A percentile compares a stretch with the other conserved stretches of the same genome.
Conservation (phyloP, 192 early-diverging fungal species). For the Backusella tarrabulga region DNA sequence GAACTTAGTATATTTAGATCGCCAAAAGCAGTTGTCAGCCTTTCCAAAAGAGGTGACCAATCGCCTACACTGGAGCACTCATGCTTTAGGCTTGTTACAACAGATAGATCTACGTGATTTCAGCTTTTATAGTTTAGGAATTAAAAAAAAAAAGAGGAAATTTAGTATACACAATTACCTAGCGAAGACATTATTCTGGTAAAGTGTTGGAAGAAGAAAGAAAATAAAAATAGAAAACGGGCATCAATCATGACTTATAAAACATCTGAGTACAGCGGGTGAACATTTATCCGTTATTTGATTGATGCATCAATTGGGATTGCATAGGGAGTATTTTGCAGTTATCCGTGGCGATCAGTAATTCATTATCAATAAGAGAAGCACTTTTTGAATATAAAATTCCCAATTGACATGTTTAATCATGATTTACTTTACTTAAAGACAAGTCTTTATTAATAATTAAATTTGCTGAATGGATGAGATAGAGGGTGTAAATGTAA, state of each 20-base stretch:
- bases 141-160: no score
- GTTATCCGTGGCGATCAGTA: no score
- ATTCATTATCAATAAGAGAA: no score
- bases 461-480: not conserved
- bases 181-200: not conserved
- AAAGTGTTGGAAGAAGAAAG: not conserved
- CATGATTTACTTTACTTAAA: no score
- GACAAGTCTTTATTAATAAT: not conserved
- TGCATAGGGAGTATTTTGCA: no score
- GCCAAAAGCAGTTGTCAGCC: not conserved
- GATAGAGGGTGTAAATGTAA: not conserved
- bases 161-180: not conserved
- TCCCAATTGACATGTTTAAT: no score
- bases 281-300: not conserved
- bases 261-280: not conserved
- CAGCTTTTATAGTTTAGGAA: not conserved
- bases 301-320: no score
- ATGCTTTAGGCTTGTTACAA: not conserved
- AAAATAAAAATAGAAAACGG: not conserved
- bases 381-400: no score
- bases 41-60: not conserved
- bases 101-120: not conserved
- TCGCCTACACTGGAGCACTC: slow-evolving; percentile 1
- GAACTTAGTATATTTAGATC: not conserved
- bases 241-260: not conserved